phyloP scores from a whole-genome alignment of 768 basidiomycete species.

The Hebeloma cylindrosporum region DNA sequence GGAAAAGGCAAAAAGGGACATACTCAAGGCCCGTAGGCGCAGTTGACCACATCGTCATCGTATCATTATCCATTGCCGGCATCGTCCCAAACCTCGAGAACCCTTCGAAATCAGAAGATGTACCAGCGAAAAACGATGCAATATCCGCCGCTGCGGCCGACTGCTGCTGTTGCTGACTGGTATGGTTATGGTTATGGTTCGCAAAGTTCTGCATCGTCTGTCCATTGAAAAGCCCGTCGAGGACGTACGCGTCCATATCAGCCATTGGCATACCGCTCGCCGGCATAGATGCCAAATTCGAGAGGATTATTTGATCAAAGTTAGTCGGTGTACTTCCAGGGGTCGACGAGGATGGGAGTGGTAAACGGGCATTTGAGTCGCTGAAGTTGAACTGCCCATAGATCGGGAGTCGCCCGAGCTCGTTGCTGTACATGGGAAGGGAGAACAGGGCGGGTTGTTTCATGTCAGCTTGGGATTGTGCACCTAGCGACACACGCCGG shows the following conservation, averaged over 20 bases:
- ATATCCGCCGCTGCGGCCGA: constrained; percentile 6
- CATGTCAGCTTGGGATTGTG: constrained; percentile 4
- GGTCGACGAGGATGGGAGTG: constrained; percentile 3
- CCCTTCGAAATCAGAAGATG: constrained; percentile 15
- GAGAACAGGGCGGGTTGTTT: constrained; percentile 26
- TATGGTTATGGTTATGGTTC: constrained; percentile 1
- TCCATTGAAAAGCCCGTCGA: constrained; percentile 12
- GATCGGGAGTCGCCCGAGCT: constrained; percentile 55
- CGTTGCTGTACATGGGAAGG: constrained; percentile 57
- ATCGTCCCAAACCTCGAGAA: constrained; percentile 20
- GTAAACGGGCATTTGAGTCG: constrained; percentile 22
- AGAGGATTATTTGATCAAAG: constrained; percentile 6
- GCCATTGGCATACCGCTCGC: neutral
- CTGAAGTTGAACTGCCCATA: constrained; percentile 42
- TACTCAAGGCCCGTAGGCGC: constrained; percentile 63
- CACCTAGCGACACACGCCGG: constrained; percentile 27
- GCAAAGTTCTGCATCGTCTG: constrained; percentile 4
- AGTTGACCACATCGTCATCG: constrained; percentile 62
- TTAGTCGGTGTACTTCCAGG: too few relatives aligned
- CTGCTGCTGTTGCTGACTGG: neutral
- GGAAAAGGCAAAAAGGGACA: constrained; percentile 25
- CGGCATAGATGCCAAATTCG: constrained; percentile 4
- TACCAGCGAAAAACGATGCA: constrained; percentile 4
- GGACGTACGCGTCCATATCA: constrained; percentile 8
- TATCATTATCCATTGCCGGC: constrained; percentile 44